phyloP scores from a whole-genome alignment of 2,329 filamentous ascomycete species.

The Gaeumannomyces tritici region DNA sequence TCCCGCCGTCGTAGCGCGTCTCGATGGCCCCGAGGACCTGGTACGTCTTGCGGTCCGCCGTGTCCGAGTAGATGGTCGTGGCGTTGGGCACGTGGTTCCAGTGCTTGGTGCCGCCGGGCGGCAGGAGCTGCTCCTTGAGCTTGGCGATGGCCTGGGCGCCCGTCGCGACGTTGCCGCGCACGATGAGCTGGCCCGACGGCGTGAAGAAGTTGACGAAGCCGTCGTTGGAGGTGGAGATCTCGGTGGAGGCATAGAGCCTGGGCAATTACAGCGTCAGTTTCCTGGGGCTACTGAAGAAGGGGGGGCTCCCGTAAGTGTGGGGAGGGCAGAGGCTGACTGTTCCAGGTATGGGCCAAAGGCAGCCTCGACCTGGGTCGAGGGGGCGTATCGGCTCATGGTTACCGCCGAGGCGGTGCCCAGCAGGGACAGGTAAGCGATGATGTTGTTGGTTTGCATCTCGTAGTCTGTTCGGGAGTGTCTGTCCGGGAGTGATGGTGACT shows the following conservation, averaged over 20 bases:
- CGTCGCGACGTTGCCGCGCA: background rate
- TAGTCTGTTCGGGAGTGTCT: too few species aligned
- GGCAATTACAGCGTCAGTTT: too few species aligned
- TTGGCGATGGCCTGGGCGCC: background rate
- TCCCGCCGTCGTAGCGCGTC: background rate
- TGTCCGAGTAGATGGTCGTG: slow-evolving; percentile 1
- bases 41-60: background rate
- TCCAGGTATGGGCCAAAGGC: too few species aligned
- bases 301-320: too few species aligned
- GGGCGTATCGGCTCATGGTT: too few species aligned
- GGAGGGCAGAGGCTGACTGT: too few species aligned
- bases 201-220: slow-evolving; percentile 1
- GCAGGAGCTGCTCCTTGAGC: slow-evolving; percentile 1
- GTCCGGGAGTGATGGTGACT: too few species aligned
- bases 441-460: too few species aligned
- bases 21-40: background rate
- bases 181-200: background rate
- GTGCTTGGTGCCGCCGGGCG: background rate
- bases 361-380: too few species aligned
- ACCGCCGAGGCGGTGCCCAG: too few species aligned
- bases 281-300: too few species aligned
- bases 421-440: too few species aligned
- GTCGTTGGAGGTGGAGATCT: background rate
- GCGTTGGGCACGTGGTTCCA: slow-evolving; percentile 1
- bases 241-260: slow-evolving; percentile 1